These are phyloP conservation scores for Xylaria grammica DNA, from an alignment of 495 filamentous ascomycete species.

Conservation along the genomic window DNA sequence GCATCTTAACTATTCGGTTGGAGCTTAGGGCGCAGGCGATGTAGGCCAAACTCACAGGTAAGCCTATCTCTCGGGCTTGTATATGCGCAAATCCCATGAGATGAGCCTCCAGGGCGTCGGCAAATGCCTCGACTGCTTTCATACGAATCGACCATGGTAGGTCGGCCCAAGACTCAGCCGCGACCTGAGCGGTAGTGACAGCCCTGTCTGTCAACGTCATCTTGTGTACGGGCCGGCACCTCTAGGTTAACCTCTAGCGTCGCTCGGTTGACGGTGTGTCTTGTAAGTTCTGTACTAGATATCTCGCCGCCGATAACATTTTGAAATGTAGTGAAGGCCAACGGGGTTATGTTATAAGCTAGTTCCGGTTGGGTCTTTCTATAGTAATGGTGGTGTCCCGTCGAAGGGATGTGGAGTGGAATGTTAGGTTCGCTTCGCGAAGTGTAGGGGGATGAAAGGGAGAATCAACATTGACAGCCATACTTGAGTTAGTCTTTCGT, in stretches of 20 bases:
- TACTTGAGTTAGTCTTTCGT: background rate
- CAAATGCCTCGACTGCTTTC: background rate
- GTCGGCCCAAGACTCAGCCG: constrained; percentile 4
- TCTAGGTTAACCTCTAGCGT: constrained; percentile 12
- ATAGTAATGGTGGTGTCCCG: background rate
- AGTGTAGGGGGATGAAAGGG: background rate
- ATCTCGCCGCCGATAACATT: constrained; percentile 13
- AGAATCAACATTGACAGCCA: constrained; percentile 1
- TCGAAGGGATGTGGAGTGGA: background rate
- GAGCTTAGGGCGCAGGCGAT: background rate
- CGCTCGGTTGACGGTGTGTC: constrained; percentile 15
- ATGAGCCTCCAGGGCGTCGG: background rate
- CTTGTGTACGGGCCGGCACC: background rate
- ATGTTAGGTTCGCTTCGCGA: background rate
- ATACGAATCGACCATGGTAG: constrained; percentile 5
- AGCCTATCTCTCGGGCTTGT: constrained; percentile 7
- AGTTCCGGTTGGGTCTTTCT: background rate
- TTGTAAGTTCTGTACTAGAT: background rate
- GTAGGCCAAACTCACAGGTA: constrained; percentile 1
- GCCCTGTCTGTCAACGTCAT: constrained; percentile 15
- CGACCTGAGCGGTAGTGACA: background rate
- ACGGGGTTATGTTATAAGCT: background rate
- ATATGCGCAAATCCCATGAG: background rate
- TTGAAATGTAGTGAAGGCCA: constrained; percentile 13
- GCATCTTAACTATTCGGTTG: background rate